These are phyloP conservation scores for Schwanniomyces sp. DNA, from an alignment of 805 yeast species.

Conservation along the genomic window DNA sequence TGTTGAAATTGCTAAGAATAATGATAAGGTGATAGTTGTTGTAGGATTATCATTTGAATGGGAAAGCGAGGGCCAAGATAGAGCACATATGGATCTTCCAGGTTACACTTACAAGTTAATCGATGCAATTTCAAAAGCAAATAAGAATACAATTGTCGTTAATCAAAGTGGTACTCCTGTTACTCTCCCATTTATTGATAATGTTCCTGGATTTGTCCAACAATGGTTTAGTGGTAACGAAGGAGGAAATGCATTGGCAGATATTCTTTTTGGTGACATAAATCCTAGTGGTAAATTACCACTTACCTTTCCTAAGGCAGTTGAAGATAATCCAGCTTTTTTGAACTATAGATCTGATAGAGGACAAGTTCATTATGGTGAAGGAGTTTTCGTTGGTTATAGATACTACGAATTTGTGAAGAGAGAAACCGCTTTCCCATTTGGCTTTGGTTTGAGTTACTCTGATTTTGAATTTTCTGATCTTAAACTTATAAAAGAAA, in stretches of 20 bases:
- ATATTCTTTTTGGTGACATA: slow-evolving; percentile 30
- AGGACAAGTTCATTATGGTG: slow-evolving; percentile 32
- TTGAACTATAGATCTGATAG: slow-evolving; percentile 27
- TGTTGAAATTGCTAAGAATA: slow-evolving; percentile 21
- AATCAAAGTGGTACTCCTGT: slow-evolving; percentile 36
- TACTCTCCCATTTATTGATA: slow-evolving; percentile 30
- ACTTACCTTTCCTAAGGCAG: slow-evolving; percentile 20
- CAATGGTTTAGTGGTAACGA: slow-evolving; percentile 38
- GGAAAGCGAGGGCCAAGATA: slow-evolving; percentile 31
- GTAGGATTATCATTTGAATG: slow-evolving; percentile 28
- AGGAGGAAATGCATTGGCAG: slow-evolving; percentile 31
- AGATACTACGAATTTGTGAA: slow-evolving; percentile 27
- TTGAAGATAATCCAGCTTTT: slow-evolving; percentile 27
- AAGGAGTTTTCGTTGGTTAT: slow-evolving; percentile 33
- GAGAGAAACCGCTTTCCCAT: slow-evolving; percentile 27
- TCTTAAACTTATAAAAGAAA: slow-evolving; percentile 13
- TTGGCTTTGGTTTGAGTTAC: slow-evolving; percentile 32
- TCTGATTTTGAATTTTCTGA: slow-evolving; percentile 18
- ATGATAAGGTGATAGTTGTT: slow-evolving; percentile 27
- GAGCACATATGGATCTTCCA: slow-evolving; percentile 27
- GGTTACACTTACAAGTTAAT: slow-evolving; percentile 25
- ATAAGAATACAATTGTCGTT: slow-evolving; percentile 28
- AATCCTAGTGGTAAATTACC: slow-evolving; percentile 32
- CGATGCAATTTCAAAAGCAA: slow-evolving; percentile 21
- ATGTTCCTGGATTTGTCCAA: slow-evolving; percentile 25